phyloP scores from a whole-genome alignment of 495 filamentous ascomycete species.

The Penicillium verhagenii region DNA sequence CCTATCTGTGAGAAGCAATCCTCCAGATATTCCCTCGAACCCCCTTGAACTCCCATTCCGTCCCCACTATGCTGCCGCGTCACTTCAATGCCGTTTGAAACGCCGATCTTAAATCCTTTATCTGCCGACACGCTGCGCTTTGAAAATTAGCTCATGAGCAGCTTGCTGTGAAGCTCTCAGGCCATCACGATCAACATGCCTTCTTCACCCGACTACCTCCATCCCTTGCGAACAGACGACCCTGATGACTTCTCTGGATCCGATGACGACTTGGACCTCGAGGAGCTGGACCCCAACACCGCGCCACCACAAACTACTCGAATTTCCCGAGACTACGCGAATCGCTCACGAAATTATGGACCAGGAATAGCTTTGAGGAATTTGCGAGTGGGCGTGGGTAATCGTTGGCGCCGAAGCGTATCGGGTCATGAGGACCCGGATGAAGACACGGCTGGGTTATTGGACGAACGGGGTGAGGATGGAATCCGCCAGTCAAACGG shows the following conservation, averaged over 20 bases:
- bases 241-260: slow-evolving; percentile 35
- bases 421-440: slow-evolving; percentile 46
- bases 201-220: slow-evolving; percentile 41
- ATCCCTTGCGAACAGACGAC: slow-evolving; percentile 33
- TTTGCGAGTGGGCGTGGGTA: slow-evolving; percentile 64
- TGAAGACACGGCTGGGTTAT: slow-evolving; percentile 55
- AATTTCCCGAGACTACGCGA: slow-evolving; percentile 41
- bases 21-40: not conserved
- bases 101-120: slow-evolving; percentile 21
- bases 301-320: slow-evolving; percentile 37
- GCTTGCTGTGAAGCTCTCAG: not conserved
- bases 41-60: slow-evolving; percentile 2
- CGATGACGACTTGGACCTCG: slow-evolving; percentile 60
- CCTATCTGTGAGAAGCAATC: not conserved
- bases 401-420: slow-evolving; percentile 54
- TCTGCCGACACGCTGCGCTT: slow-evolving; percentile 8
- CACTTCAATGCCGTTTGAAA: slow-evolving; percentile 19
- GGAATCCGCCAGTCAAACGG: slow-evolving; percentile 39
- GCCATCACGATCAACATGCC: slow-evolving; percentile 27
- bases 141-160: slow-evolving; percentile 9
- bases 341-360: slow-evolving; percentile 43
- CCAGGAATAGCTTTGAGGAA: slow-evolving; percentile 69
- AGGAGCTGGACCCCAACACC: slow-evolving; percentile 67
- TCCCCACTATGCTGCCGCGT: slow-evolving; percentile 18
- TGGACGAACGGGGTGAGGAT: slow-evolving; percentile 50